phyloP scores from a whole-genome alignment of 148 eudicot species.

The Beta vulgaris region DNA sequence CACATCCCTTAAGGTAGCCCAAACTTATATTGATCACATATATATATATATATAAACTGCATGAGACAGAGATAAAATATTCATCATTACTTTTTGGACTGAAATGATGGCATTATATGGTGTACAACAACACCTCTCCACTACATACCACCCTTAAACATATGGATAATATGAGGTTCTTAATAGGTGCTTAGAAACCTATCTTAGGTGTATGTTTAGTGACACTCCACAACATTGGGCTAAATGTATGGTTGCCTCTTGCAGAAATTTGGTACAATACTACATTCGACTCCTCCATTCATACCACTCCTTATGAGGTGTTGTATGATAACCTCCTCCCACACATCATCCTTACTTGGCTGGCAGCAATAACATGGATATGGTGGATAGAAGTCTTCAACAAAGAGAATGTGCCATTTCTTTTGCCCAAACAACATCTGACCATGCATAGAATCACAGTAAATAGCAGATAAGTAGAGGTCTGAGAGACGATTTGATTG shows the following conservation, averaged over 20 bases:
- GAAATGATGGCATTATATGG: not conserved
- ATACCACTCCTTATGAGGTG: not conserved
- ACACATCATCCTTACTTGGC: not conserved
- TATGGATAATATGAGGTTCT: not conserved
- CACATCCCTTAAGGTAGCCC: not conserved
- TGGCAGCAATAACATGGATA: not conserved
- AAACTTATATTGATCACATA: not conserved
- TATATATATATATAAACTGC: not conserved
- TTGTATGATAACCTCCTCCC: not conserved
- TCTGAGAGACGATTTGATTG: not conserved
- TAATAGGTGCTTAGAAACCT: not conserved
- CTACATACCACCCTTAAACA: not conserved
- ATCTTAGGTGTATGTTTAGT: not conserved
- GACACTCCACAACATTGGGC: not conserved
- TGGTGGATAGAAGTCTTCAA: not conserved
- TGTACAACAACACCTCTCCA: not conserved
- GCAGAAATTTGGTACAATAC: slow-evolving; percentile 2
- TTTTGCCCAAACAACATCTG: not conserved
- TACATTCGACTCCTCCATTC: not conserved
- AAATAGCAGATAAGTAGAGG: not conserved
- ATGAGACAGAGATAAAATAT: not conserved
- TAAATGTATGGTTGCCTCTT: not conserved
- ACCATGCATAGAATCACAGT: not conserved
- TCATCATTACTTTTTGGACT: not conserved
- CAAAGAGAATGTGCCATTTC: not conserved